A percentile compares a stretch with the other conserved stretches of the same genome.
Conservation (phyloP, 192 early-diverging fungal species). For the Backusella psychrophila region DNA sequence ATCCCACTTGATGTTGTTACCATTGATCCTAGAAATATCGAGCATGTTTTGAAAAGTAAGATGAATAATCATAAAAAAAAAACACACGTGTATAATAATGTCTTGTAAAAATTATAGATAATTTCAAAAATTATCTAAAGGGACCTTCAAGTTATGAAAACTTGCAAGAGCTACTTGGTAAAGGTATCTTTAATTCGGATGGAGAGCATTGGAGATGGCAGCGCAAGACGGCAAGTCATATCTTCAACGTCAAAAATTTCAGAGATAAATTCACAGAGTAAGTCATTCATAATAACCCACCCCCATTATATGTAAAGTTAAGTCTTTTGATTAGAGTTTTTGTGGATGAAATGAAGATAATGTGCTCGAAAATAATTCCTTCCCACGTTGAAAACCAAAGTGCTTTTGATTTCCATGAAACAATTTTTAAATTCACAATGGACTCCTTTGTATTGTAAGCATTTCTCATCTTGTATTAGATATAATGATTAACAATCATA, state of each 20-base stretch:
- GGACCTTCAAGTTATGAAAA: constrained; percentile 35
- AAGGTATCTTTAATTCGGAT: constrained; percentile 13
- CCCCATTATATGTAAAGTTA: too few species aligned
- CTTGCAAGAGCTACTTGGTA: constrained; percentile 25
- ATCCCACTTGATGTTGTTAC: neutral
- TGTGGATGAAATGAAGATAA: constrained; percentile 19
- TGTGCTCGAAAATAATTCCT: constrained; percentile 13
- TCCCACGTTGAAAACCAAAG: constrained; percentile 23
- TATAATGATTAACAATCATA: too few species aligned
- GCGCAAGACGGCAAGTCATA: constrained; percentile 38
- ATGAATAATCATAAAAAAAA: too few species aligned
- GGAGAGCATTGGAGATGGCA: constrained; percentile 40
- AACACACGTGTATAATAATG: too few species aligned
- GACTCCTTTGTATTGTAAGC: constrained; percentile 45
- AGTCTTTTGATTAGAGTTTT: constrained; percentile 21
- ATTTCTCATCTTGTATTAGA: neutral
- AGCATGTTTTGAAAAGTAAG: constrained; percentile 17
- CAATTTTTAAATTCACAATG: constrained; percentile 44
- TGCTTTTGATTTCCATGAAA: constrained; percentile 37
- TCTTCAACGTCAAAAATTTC: constrained; percentile 45
- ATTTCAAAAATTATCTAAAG: constrained; percentile 16
- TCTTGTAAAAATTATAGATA: neutral
- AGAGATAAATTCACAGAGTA: constrained; percentile 21
- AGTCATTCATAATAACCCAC: too few species aligned
- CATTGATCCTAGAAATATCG: constrained; percentile 12